Evolutionary conservation across 164 flowering plant genomes (phyloP).

Genomic region (Macadamia integrifolia): DNA sequence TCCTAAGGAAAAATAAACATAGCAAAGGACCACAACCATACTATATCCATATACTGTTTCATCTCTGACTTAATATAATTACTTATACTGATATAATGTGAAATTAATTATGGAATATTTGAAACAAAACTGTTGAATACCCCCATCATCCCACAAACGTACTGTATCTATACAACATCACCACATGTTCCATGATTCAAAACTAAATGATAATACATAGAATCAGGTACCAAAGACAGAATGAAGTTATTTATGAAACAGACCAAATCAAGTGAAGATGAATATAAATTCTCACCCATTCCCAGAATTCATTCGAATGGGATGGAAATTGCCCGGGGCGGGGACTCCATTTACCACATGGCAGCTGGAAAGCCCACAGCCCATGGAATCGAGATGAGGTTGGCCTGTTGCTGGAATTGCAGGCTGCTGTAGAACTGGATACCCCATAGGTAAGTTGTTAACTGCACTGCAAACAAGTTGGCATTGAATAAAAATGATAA

Average conservation of each 20-base stretch:
- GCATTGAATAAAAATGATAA: slow-evolving; percentile 33
- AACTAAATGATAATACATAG: too few species aligned
- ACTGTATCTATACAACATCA: too few species aligned
- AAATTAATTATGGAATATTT: too few species aligned
- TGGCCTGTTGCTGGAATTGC: slow-evolving; percentile 73
- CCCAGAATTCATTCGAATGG: slow-evolving; percentile 77
- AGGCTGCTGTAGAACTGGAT: slow-evolving; percentile 82
- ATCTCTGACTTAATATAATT: too few species aligned
- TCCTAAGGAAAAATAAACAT: too few species aligned
- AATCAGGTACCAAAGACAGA: not conserved
- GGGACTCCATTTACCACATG: slow-evolving; percentile 98
- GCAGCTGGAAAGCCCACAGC: slow-evolving; percentile 70
- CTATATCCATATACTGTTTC: too few species aligned
- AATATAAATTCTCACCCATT: slow-evolving; percentile 57
- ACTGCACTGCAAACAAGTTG: slow-evolving; percentile 69
- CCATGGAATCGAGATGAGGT: slow-evolving; percentile 83
- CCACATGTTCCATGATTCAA: too few species aligned
- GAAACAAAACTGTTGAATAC: too few species aligned
- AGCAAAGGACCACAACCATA: too few species aligned
- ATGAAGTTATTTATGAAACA: not conserved
- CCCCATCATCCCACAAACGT: too few species aligned
- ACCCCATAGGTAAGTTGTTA: slow-evolving; percentile 92
- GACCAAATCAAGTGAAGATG: not conserved
- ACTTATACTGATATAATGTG: too few species aligned
- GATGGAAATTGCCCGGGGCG: slow-evolving; percentile 76